phyloP scores from a whole-genome alignment of 1,284 basidiomycete species.

The Leccinum ponderosum region DNA sequence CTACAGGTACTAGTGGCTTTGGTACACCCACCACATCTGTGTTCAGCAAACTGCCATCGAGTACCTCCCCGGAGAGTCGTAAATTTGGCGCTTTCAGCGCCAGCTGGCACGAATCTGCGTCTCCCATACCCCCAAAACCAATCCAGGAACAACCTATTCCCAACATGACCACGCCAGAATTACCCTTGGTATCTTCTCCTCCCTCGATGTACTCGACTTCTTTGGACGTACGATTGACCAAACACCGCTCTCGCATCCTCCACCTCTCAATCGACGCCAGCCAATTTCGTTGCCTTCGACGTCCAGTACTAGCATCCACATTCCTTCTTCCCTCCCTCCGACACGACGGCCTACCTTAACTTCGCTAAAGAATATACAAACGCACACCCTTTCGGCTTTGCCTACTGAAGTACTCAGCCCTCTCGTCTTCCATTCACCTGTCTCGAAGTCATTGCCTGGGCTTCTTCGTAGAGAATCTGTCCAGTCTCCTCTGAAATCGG shows the following conservation, averaged over 20 bases:
- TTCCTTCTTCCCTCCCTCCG: conserved; percentile 13
- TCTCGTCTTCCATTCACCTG: conserved; percentile 42
- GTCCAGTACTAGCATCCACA: conserved; percentile 26
- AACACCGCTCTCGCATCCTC: conserved; percentile 22
- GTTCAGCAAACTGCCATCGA: background rate
- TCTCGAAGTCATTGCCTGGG: conserved; percentile 17
- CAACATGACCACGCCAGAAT: background rate
- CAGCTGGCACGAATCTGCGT: background rate
- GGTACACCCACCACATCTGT: background rate
- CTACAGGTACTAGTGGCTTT: background rate
- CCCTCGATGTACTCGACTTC: conserved; percentile 14
- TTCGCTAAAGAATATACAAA: conserved; percentile 36
- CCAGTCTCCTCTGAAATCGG: conserved; percentile 28
- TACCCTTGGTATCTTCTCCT: conserved; percentile 15
- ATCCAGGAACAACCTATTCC: conserved; percentile 3
- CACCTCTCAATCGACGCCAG: conserved; percentile 26
- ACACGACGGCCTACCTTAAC: conserved; percentile 23
- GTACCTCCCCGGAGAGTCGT: background rate
- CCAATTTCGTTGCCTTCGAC: conserved; percentile 35
- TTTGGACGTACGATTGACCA: conserved; percentile 12
- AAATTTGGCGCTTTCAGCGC: background rate
- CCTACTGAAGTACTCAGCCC: conserved; percentile 50
- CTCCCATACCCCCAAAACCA: background rate
- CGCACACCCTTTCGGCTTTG: conserved; percentile 28
- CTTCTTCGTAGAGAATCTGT: conserved; percentile 26